Evolutionary conservation across 208 protist species (phyloP), one percentile per base, ranked within the genome.

Genomic region (Angomonas ambiguus): DNA sequence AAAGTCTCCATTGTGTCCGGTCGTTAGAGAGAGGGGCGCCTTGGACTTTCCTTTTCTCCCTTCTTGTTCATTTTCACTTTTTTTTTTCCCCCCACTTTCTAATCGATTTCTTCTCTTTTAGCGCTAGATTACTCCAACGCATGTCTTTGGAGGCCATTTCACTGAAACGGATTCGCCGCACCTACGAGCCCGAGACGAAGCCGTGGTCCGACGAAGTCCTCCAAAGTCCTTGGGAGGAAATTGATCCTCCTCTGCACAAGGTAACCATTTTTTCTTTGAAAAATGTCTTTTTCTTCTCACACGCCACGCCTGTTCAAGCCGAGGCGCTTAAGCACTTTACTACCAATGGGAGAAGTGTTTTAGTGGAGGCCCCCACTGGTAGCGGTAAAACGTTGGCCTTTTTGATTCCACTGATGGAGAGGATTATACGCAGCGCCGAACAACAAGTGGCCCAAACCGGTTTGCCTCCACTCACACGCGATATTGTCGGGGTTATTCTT

Each of bases 371-470:
- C 0, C 97, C 98, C 1, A 99, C 98, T 0, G 97, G 97, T 22
- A 98, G 97, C 32, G 98, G 98, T 16, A 99, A 99, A 80, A 99
- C 97, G 13, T 82, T 99, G 1, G 95, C 85, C 8, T 85, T 99
- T 33, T 83, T 99, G 0, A 71, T 96, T 5, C 88, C 91, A 16
- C 58, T 96, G 18, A 87, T 96, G 80, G 83, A 96, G 74, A 85
- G 91, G 48, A 79, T 71, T 27, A 62, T 96, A 25, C 71, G 77
- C 18, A 56, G 70, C 16, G 88, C 81, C 51, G 85, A 91, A 32
- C 72, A 70, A 16, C 80, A 79, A 55, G 73, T 92, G 0, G 51
- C 51, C 10, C 41, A 25, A 33, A 70, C 84, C 60, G 62, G 72
- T 45, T 72, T 74, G 10, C 91, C 91, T 0, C 80, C 88, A 20